Percentiles rank a stretch among this genome's conserved stretches.
Evolutionary conservation across 2,329 filamentous ascomycete genomes (phyloP).

Genomic region (Penicillium sp.): DNA sequence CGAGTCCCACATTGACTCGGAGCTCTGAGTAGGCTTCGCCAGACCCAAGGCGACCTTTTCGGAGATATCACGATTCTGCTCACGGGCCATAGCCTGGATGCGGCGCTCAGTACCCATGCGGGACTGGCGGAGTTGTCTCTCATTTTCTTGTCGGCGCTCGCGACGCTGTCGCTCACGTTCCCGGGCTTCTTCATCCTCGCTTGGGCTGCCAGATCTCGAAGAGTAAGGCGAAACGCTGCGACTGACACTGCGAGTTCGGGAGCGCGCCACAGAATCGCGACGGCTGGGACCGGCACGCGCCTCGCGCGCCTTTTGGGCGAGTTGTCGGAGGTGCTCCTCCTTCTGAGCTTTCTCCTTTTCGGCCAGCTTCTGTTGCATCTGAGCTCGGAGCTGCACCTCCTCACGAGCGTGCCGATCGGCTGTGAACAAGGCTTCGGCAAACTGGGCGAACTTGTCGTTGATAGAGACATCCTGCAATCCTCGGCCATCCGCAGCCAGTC

Average conservation of each 20-base stretch:
- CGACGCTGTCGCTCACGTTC: conserved; percentile 76
- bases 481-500: conserved; percentile 88
- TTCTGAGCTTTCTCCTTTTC: conserved; percentile 96
- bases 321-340: conserved; percentile 82
- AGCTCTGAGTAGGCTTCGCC: conserved; percentile 89
- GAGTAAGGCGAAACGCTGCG: conserved; percentile 48
- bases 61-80: conserved; percentile 94
- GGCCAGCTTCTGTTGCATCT: conserved; percentile 94
- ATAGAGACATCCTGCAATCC: conserved; percentile 92
- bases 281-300: conserved; percentile 64
- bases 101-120: conserved; percentile 93
- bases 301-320: conserved; percentile 90
- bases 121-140: conserved; percentile 87
- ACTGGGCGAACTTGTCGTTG: conserved; percentile 97
- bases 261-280: conserved; percentile 47
- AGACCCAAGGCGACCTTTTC: conserved; percentile 94
- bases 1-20: conserved; percentile 96
- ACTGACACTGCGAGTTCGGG: conserved; percentile 49
- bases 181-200: conserved; percentile 69
- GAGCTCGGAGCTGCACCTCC: conserved; percentile 85
- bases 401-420: conserved; percentile 93
- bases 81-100: conserved; percentile 88
- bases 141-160: conserved; percentile 78
- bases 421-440: conserved; percentile 90
- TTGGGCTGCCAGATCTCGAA: conserved; percentile 50